Percentiles rank a stretch among this genome's conserved stretches.
phyloP scores from a whole-genome alignment of 768 basidiomycete species.

The Lactifluus piperatus region DNA sequence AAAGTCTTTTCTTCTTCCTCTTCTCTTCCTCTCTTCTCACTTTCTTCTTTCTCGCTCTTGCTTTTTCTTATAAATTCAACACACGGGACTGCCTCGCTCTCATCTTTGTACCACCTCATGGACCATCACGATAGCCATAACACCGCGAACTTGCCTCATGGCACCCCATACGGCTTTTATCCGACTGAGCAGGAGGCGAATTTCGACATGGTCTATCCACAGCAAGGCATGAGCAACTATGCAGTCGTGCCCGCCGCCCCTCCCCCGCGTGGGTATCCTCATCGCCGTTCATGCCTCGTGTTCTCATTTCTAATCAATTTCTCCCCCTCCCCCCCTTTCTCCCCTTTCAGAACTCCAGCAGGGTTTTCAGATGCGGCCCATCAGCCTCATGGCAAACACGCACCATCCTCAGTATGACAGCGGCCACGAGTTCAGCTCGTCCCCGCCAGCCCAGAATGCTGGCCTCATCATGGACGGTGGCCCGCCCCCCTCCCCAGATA shows the following conservation, averaged over 20 bases:
- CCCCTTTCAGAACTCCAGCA: conserved; percentile 61
- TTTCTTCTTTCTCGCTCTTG: conserved; percentile 27
- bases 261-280: conserved; percentile 61
- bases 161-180: conserved; percentile 30
- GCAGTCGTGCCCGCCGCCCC: conserved; percentile 45
- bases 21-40: conserved; percentile 24
- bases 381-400: conserved; percentile 56
- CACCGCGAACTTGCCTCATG: conserved; percentile 21
- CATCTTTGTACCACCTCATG: conserved; percentile 23
- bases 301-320: conserved; percentile 45
- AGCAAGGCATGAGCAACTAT: conserved; percentile 48
- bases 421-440: conserved; percentile 46
- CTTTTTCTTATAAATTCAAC: conserved; percentile 15
- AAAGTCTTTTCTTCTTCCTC: conserved; percentile 22
- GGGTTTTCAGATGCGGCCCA: conserved; percentile 46
- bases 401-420: conserved; percentile 46
- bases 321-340: conserved; percentile 34
- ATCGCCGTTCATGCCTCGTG: conserved; percentile 42
- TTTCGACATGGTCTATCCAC: conserved; percentile 28
- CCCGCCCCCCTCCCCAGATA: conserved; percentile 67
- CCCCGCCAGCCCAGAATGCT: conserved; percentile 22
- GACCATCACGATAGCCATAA: conserved; percentile 27
- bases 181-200: conserved; percentile 27
- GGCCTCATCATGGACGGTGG: conserved; percentile 21
- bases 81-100: conserved; percentile 20